phyloP scores from a whole-genome alignment of 1,284 basidiomycete species.

The Ganoderma boninense region DNA sequence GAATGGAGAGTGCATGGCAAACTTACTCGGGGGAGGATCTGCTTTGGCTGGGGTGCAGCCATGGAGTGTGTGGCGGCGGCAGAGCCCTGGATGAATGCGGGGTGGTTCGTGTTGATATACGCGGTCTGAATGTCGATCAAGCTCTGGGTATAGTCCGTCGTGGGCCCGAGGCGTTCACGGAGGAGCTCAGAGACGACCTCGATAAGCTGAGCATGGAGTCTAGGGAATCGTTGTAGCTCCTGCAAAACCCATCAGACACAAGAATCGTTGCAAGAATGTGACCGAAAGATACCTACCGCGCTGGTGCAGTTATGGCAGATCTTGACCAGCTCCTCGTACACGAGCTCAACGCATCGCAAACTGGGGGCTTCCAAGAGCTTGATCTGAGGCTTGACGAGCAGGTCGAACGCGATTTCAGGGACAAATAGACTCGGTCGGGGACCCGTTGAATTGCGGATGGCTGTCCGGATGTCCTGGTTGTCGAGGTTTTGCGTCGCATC shows the following conservation, averaged over 20 bases:
- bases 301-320: constrained; percentile 99
- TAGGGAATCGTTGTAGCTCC: constrained; percentile 98
- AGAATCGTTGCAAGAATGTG: background rate
- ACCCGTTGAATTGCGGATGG: constrained; percentile 98
- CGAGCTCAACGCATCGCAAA: constrained; percentile 95
- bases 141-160: constrained; percentile 95
- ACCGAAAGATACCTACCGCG: constrained; percentile 57
- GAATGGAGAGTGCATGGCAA: background rate
- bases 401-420: constrained; percentile 96
- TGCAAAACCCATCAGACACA: constrained; percentile 41
- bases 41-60: constrained; percentile 50
- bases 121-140: constrained; percentile 98
- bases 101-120: constrained; percentile 99
- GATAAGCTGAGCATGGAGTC: constrained; percentile 92
- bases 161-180: constrained; percentile 94
- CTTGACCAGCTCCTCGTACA: constrained; percentile 99
- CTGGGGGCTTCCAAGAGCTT: constrained; percentile 95
- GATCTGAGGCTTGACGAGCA: constrained; percentile 99
- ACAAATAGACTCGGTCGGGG: constrained; percentile 97
- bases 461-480: constrained; percentile 95
- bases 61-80: constrained; percentile 58
- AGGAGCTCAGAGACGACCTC: constrained; percentile 98
- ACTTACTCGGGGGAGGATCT: constrained; percentile 61
- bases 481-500: constrained; percentile 93
- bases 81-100: constrained; percentile 84